Evolutionary conservation across 2,329 filamentous ascomycete species (phyloP).

Genomic region (Trichoderma breve): DNA sequence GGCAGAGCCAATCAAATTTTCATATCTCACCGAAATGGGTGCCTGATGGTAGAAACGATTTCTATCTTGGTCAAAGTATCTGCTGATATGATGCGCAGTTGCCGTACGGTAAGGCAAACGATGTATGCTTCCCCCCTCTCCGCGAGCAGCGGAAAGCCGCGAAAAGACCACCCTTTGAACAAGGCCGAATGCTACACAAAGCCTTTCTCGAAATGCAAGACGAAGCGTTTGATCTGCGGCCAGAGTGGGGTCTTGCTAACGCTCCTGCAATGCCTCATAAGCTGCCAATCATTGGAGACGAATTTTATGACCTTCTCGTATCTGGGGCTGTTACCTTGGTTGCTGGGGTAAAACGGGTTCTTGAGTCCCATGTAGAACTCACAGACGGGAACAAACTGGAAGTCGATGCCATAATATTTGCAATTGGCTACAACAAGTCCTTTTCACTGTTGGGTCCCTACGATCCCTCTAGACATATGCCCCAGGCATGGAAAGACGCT

Average conservation of each 20-base stretch:
- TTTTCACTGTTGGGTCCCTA: slow-evolving; percentile 28
- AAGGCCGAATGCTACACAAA: background rate
- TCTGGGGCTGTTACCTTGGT: slow-evolving; percentile 38
- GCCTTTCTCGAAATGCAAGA: background rate
- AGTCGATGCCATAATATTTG: slow-evolving; percentile 36
- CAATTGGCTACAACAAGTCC: slow-evolving; percentile 37
- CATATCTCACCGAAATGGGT: slow-evolving; percentile 28
- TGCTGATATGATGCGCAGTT: slow-evolving; percentile 32
- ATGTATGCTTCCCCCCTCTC: background rate
- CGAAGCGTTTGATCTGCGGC: background rate
- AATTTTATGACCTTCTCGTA: slow-evolving; percentile 34
- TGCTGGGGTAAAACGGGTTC: slow-evolving; percentile 28
- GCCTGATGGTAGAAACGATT: slow-evolving; percentile 18
- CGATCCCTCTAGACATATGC: slow-evolving; percentile 23
- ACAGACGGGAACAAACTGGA: slow-evolving; percentile 30
- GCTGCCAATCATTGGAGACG: slow-evolving; percentile 31
- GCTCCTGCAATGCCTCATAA: slow-evolving; percentile 7
- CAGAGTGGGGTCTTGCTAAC: slow-evolving; percentile 1
- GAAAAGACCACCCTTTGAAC: background rate
- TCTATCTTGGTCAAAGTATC: background rate
- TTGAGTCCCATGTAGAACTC: slow-evolving; percentile 30
- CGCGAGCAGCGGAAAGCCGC: background rate
- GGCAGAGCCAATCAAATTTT: slow-evolving; percentile 26
- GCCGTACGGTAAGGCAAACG: slow-evolving; percentile 31
- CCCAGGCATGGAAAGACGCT: slow-evolving; percentile 24